These are phyloP conservation scores for Beta macrorhiza DNA, from an alignment of 179 eudicot genomes.

Conservation along the genomic window DNA sequence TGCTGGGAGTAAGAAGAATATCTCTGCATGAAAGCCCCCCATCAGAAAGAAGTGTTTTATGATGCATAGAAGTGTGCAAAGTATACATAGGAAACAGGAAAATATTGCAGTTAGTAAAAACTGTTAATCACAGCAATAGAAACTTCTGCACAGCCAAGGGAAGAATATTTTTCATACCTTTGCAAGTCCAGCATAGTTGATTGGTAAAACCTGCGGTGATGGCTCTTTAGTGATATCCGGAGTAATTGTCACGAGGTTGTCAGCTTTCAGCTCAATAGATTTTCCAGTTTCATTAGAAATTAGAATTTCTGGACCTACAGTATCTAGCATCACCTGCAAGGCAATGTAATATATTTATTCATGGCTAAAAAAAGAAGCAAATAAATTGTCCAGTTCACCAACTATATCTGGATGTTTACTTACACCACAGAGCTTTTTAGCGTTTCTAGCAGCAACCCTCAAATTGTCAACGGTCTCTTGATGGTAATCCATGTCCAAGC, in stretches of 20 bases:
- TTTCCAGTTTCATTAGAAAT: constrained; percentile 64
- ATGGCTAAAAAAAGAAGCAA: background rate
- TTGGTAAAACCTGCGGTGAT: constrained; percentile 64
- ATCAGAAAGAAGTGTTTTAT: background rate
- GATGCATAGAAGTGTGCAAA: background rate
- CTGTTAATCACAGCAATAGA: background rate
- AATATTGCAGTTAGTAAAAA: background rate
- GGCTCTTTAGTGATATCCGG: constrained; percentile 71
- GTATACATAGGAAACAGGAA: constrained; percentile 8
- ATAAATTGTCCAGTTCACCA: background rate
- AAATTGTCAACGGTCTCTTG: constrained; percentile 79
- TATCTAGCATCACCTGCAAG: constrained; percentile 94
- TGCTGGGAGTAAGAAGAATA: background rate
- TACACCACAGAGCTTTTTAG: constrained; percentile 85
- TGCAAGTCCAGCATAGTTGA: constrained; percentile 75
- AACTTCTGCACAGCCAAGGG: background rate
- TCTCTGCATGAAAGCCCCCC: background rate
- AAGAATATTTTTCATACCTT: constrained; percentile 43
- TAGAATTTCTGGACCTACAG: constrained; percentile 87
- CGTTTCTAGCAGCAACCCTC: constrained; percentile 57
- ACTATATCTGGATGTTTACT: constrained; percentile 25
- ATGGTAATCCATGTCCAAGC: constrained; percentile 70
- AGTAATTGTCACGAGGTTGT: constrained; percentile 60
- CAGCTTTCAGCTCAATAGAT: constrained; percentile 59
- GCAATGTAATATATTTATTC: constrained; percentile 5